phyloP scores from a whole-genome alignment of 75 land plant species.

The Picea glauca region DNA sequence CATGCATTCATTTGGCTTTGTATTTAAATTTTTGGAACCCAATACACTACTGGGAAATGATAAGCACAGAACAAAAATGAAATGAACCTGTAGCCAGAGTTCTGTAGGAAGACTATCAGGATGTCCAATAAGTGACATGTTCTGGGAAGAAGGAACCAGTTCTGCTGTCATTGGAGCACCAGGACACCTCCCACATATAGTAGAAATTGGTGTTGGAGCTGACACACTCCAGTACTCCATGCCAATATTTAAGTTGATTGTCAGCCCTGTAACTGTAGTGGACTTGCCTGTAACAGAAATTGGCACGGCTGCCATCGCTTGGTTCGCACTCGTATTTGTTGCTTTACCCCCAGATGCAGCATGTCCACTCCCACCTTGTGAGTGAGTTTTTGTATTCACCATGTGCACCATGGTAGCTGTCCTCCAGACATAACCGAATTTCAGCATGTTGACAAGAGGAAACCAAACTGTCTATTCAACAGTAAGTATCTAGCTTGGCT shows the following conservation, averaged over 20 bases:
- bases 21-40: not conserved
- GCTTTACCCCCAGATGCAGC: no score
- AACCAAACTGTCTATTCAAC: no score
- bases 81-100: conserved; percentile 16
- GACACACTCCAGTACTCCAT: conserved; percentile 47
- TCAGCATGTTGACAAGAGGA: no score
- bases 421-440: no score
- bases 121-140: not conserved
- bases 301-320: no score
- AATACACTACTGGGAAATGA: not conserved
- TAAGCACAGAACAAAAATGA: not conserved
- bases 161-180: not conserved
- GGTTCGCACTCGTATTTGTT: no score
- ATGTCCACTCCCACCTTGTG: no score
- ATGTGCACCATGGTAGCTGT: no score
- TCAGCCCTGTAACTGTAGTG: conserved; percentile 11
- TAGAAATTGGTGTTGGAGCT: not conserved
- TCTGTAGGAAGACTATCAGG: conserved; percentile 16
- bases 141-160: not conserved
- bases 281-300: no score
- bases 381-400: no score
- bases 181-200: conserved; percentile 6
- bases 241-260: conserved; percentile 33
- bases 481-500: no score
- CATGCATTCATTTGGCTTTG: no score